A percentile compares a stretch with the other conserved stretches of the same genome.
Evolutionary conservation across 805 yeast genomes (phyloP).

Genomic region (Metschnikowia noctiluminum): DNA sequence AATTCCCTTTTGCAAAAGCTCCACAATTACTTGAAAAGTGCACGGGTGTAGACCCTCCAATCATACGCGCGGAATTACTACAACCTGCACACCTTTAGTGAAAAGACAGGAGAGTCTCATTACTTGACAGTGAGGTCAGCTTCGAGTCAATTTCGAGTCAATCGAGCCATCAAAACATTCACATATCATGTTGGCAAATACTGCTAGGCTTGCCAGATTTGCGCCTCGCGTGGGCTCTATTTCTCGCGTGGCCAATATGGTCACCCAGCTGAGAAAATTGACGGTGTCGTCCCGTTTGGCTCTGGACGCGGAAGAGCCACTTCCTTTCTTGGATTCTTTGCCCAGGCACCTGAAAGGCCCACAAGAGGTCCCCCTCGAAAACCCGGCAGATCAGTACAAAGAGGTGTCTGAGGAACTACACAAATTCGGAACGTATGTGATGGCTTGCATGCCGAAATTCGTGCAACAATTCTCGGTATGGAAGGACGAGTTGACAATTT

Average conservation of each 20-base stretch:
- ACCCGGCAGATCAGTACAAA: slow-evolving; percentile 74
- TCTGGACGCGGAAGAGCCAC: slow-evolving; percentile 23
- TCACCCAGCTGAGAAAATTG: slow-evolving; percentile 3
- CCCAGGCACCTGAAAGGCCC: slow-evolving; percentile 37
- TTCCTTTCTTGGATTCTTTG: slow-evolving; percentile 32
- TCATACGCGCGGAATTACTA: slow-evolving; percentile 16
- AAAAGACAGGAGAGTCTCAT: not conserved
- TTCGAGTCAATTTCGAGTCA: too few species aligned
- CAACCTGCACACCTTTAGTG: slow-evolving; percentile 15
- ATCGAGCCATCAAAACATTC: not conserved
- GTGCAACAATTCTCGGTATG: slow-evolving; percentile 83
- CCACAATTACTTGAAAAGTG: not conserved
- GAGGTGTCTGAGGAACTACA: slow-evolving; percentile 70
- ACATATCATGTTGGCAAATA: slow-evolving; percentile 15
- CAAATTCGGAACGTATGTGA: slow-evolving; percentile 75
- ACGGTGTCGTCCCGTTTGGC: slow-evolving; percentile 2
- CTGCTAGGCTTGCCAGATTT: slow-evolving; percentile 14
- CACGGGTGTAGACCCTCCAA: slow-evolving; percentile 14
- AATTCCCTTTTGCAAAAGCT: too few species aligned
- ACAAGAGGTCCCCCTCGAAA: slow-evolving; percentile 50
- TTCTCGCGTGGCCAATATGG: slow-evolving; percentile 3
- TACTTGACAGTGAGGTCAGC: not conserved
- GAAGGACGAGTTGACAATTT: slow-evolving; percentile 82
- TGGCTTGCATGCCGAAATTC: slow-evolving; percentile 75
- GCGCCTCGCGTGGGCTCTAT: slow-evolving; percentile 7